phyloP scores from a whole-genome alignment of 2,329 filamentous ascomycete species.

The Elsinoe batatas region DNA sequence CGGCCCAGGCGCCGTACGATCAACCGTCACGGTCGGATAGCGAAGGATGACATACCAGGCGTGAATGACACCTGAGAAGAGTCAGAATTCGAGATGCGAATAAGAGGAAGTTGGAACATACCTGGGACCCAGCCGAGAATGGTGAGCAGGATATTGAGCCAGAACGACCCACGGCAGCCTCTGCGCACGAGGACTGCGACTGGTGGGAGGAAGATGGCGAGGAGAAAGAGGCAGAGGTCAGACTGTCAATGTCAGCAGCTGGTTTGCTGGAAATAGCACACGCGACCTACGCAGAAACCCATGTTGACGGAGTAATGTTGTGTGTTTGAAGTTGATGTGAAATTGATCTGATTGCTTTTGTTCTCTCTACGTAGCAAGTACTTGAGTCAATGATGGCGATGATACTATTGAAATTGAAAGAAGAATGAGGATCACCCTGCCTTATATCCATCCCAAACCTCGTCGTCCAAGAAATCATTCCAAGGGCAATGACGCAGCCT shows the following conservation, averaged over 20 bases:
- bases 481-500: slow-evolving; percentile 2
- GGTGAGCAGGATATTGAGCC: slow-evolving; percentile 13
- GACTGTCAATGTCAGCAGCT: slow-evolving; percentile 1
- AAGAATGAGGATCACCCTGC: no score
- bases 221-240: slow-evolving; percentile 14
- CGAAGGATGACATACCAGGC: slow-evolving; percentile 15
- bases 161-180: slow-evolving; percentile 13
- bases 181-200: slow-evolving; percentile 14
- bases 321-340: neutral
- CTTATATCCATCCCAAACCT: neutral
- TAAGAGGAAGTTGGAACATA: no score
- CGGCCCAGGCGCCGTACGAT: neutral
- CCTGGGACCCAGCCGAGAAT: slow-evolving; percentile 14
- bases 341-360: neutral
- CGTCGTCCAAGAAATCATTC: neutral
- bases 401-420: neutral
- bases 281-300: slow-evolving; percentile 12
- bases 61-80: slow-evolving; percentile 12
- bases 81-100: no score
- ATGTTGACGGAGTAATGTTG: neutral
- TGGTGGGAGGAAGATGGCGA: slow-evolving; percentile 17
- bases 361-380: neutral
- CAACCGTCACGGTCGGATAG: slow-evolving; percentile 7
- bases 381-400: neutral
- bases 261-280: neutral